Evolutionary conservation across 192 early-diverging fungal species (phyloP).

Genomic region (Gonapodya prolifera): DNA sequence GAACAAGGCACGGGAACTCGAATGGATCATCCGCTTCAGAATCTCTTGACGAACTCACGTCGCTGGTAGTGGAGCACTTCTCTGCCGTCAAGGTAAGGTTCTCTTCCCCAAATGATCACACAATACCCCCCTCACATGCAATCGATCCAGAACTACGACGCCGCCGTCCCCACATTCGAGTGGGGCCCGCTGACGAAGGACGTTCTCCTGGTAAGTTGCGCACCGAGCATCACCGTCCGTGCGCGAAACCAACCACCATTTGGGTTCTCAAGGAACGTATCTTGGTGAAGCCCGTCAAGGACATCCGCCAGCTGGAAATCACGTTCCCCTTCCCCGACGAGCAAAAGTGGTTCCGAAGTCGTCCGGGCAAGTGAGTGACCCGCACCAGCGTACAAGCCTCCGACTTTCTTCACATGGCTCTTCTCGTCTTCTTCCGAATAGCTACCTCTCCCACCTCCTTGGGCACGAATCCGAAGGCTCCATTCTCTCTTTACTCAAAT

Average conservation of each 20-base stretch:
- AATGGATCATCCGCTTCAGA: slow-evolving; percentile 34
- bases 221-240: too few relatives aligned
- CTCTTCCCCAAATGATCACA: background rate
- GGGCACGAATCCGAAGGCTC: slow-evolving; percentile 88
- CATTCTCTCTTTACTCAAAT: slow-evolving; percentile 69
- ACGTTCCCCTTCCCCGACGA: slow-evolving; percentile 80
- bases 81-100: slow-evolving; percentile 39
- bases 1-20: too few relatives aligned
- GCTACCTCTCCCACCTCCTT: slow-evolving; percentile 77
- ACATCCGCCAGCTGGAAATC: slow-evolving; percentile 64
- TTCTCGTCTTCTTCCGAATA: slow-evolving; percentile 43
- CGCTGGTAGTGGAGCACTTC: slow-evolving; percentile 73
- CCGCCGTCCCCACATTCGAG: background rate
- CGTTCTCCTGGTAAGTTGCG: background rate
- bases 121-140: background rate
- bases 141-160: background rate
- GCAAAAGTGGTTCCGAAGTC: slow-evolving; percentile 29
- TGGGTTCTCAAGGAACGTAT: slow-evolving; percentile 48
- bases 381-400: background rate
- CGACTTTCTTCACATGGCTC: slow-evolving; percentile 2
- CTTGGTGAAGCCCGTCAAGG: slow-evolving; percentile 64
- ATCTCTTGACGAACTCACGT: slow-evolving; percentile 67
- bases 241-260: too few relatives aligned
- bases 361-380: background rate
- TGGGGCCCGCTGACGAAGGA: background rate